phyloP scores from a whole-genome alignment of 1,284 basidiomycete species.

The Phlebopus sp. region DNA sequence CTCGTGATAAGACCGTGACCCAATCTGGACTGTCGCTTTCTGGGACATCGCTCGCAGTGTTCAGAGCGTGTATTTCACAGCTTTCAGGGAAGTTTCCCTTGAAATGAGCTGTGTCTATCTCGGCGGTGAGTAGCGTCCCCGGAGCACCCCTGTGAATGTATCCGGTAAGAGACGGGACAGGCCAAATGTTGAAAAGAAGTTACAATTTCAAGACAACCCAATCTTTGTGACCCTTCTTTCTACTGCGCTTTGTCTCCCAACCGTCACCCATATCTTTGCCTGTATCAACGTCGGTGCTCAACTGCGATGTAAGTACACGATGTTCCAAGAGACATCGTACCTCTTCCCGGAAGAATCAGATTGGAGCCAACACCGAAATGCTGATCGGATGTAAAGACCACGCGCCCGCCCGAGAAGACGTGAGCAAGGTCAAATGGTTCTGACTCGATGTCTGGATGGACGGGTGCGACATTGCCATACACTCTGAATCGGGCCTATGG shows the following conservation, averaged over 20 bases:
- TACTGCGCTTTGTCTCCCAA: constrained; percentile 95
- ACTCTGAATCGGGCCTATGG: constrained; percentile 81
- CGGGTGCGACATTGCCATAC: constrained; percentile 74
- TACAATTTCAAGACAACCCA: constrained; percentile 91
- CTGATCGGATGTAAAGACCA: constrained; percentile 82
- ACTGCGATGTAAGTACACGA: neutral
- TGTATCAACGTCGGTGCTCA: constrained; percentile 1
- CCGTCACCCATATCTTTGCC: constrained; percentile 95
- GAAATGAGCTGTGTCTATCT: constrained; percentile 95
- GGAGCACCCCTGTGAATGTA: constrained; percentile 51
- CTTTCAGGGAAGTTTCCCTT: constrained; percentile 96
- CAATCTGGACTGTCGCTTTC: constrained; percentile 52
- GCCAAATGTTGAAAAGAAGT: constrained; percentile 30
- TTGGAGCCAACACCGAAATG: constrained; percentile 94
- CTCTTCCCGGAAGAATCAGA: constrained; percentile 87
- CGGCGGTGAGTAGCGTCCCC: constrained; percentile 74
- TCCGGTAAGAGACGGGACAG: constrained; percentile 5
- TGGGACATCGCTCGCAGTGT: constrained; percentile 42
- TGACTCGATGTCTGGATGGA: constrained; percentile 53
- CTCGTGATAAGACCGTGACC: constrained; percentile 73
- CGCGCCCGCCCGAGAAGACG: constrained; percentile 85
- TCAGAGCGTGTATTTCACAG: constrained; percentile 76
- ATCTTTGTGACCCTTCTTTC: constrained; percentile 79
- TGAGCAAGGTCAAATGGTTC: constrained; percentile 81
- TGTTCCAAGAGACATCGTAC: constrained; percentile 29